Base-by-base conservation (phyloP, 306 rosid species). In the Fragaria nilgerrensis region DNA sequence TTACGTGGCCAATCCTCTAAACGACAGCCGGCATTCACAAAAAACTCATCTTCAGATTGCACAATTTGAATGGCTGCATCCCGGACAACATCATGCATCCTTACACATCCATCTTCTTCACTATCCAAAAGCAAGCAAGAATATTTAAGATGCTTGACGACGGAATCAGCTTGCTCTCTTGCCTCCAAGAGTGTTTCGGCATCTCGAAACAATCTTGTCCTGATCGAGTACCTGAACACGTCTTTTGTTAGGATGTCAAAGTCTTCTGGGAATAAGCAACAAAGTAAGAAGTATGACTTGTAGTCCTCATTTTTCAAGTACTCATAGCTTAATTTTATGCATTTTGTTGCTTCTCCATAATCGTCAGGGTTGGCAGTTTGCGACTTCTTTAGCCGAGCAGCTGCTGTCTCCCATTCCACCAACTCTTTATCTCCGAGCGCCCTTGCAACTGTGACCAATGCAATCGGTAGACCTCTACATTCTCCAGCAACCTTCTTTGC, bases 101-200 rank as follows among this genome's bases (percentile, higher is more conserved):
- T 55, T 55, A 55, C 27, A n/a, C 12, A n/a, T 7, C 27, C 62
- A 2, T 55, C 10, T 32, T 32, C 4, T 55, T n/a, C 4, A n/a
- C 62, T 4, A 32, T 55, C 62, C 62, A 55, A 55, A 55, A 55
- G 62, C 11, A 55, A n/a, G 27, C 62, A 6, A 7, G 55, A 52
- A 29, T 55, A 7, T 64, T 52, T 78, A 2, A 85, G 81, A 27
- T 78, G 17, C 49, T 29, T 14, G 49, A 55, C 56, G 37, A 81
- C 47, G 4, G 1, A 25, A 25, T 27, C 3, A 39, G 44, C 44
- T 16, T 0, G 0, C 1, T 0, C n/a, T 50, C 55, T 50, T 0
- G 55, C 55, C 53, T 14, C 16, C 1, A 32, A 0, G n/a, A 49
- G 17, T 49, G n/a, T 50, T 0, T 50, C 22, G 22, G 55, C 29